Base-by-base conservation (phyloP, 192 early-diverging fungal genomes). In the Geranomyces michiganensis region DNA sequence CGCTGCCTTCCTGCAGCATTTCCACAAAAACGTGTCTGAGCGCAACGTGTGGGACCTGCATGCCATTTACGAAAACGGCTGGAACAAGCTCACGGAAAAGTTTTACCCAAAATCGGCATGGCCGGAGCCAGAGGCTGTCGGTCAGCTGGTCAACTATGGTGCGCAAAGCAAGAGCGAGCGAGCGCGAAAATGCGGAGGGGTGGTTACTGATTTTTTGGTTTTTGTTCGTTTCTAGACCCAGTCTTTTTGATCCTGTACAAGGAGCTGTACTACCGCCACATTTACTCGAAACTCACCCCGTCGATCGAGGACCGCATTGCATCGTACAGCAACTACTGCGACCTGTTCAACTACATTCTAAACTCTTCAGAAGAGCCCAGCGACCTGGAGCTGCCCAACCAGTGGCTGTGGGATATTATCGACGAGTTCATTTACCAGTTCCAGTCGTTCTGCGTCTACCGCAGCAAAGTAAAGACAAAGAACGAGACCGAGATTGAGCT, bases 341-440 rank as follows among this genome's bases (percentile, higher is more conserved):
- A 94, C 74, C 80, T 98, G 65, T 98, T 98, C 86, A 96, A 96
- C 84, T 94, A 93, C 75, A 94, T 98, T 56, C 80, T 98, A 72
- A 94, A 67, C 55, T 33, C 60, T 15, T 79, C 61, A 24, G 30
- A 26, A 36, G 92, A 92, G 43, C 95, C 95, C 27, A 87, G 92
- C 49, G 89, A 91, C 56, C 82, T 98, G 64, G 96, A 98, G 82
- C 87, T 98, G 65, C 96, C 96, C 27, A 96, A 94, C 85, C 95
- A 96, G 81, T 98, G 96, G 96, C 82, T 98, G 46, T 98, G 95
- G 95, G 96, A 98, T 82, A 96, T 98, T 76, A 94, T 98, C 69
- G 96, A 98, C 73, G 96, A 98, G 82, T 98, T 98, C 81, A 96
- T 98, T 74, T 98, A 95, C 82, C 96, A 98, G 84, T 98, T 96